These are phyloP conservation scores for Pseudogymnoascus pannorum DNA, from an alignment of 2,329 filamentous ascomycete genomes.

Conservation along the genomic window DNA sequence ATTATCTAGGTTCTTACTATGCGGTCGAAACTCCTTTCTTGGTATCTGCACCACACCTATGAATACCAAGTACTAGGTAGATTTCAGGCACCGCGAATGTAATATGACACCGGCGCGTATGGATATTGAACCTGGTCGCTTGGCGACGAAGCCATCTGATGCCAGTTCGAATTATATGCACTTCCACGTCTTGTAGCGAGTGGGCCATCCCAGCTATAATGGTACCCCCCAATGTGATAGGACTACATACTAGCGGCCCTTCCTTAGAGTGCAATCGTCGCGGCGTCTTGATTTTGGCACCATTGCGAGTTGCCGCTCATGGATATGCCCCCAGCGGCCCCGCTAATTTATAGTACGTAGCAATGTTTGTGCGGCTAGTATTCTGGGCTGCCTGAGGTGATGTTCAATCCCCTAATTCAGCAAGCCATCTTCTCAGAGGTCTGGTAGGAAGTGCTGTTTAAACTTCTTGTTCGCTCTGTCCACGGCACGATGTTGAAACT, in stretches of 20 bases:
- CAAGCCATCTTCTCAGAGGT: slow-evolving; percentile 47
- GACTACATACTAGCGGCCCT: background rate
- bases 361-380: background rate
- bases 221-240: background rate
- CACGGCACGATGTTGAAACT: slow-evolving; percentile 74
- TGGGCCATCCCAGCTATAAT: background rate
- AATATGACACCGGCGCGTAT: background rate
- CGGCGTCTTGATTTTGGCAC: background rate
- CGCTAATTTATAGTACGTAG: background rate
- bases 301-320: background rate
- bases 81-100: background rate
- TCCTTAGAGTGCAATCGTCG: background rate
- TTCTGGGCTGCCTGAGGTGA: background rate
- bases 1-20: background rate
- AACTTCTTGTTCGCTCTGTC: slow-evolving; percentile 90
- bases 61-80: background rate
- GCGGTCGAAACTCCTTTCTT: background rate
- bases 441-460: slow-evolving; percentile 71
- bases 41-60: background rate
- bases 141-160: background rate
- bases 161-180: background rate
- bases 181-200: background rate
- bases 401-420: background rate
- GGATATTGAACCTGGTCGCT: background rate
- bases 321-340: background rate